Evolutionary conservation across 768 basidiomycete species (phyloP).

Genomic region (Tulasnella calospora): DNA sequence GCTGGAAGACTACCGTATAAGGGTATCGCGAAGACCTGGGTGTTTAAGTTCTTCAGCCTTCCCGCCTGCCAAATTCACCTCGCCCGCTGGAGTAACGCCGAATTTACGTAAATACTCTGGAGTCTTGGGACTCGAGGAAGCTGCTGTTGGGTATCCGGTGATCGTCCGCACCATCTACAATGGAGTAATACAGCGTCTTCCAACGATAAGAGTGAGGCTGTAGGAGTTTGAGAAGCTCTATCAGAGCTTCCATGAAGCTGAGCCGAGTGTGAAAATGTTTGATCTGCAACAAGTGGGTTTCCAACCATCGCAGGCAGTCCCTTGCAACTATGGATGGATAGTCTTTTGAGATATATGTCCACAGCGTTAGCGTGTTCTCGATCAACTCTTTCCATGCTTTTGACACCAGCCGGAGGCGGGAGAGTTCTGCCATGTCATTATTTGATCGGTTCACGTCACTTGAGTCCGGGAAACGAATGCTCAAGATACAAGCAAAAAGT

Average conservation of each 20-base stretch:
- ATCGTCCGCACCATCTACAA: too few species aligned
- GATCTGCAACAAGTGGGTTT: neutral
- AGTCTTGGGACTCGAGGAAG: too few species aligned
- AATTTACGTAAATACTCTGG: too few species aligned
- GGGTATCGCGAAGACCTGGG: too few species aligned
- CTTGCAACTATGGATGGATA: neutral
- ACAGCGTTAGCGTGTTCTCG: neutral
- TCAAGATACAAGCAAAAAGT: neutral
- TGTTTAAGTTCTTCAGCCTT: too few species aligned
- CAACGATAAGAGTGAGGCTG: too few species aligned
- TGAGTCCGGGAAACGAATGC: neutral
- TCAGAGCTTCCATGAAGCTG: neutral
- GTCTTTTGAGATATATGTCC: neutral
- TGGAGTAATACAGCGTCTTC: too few species aligned
- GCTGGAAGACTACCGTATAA: too few species aligned
- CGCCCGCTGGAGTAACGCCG: too few species aligned
- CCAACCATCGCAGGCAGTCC: neutral
- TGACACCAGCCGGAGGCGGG: neutral
- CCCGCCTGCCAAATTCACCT: too few species aligned
- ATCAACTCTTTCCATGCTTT: neutral
- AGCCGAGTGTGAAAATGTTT: neutral
- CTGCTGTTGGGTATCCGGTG: too few species aligned
- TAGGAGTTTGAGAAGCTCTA: too few species aligned
- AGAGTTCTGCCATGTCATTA: neutral
- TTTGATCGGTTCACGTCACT: neutral